Percentiles rank a stretch among this genome's conserved stretches.
Conservation (phyloP, 495 filamentous ascomycete genomes). For the Aspergillus nanangensis region DNA sequence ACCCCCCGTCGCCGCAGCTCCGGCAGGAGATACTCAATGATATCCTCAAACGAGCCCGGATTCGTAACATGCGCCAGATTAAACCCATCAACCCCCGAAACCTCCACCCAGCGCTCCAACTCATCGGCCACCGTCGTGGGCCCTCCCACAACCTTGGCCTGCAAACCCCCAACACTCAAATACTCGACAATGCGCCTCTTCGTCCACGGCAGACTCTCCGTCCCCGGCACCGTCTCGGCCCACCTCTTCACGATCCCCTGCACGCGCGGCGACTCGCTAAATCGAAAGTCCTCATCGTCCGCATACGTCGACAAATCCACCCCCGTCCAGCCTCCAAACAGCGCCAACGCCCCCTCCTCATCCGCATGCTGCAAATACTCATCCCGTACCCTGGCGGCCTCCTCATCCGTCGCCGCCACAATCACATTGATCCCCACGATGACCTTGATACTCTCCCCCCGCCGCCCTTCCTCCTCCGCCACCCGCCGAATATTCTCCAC, state of each 20-base stretch:
- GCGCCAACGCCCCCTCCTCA: conserved; percentile 51
- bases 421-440: conserved; percentile 41
- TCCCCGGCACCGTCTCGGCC: conserved; percentile 27
- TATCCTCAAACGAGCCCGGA: conserved; percentile 53
- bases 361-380: conserved; percentile 49
- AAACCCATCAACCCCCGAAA: conserved; percentile 47
- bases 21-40: conserved; percentile 49
- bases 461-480: conserved; percentile 39
- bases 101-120: conserved; percentile 42
- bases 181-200: conserved; percentile 51
- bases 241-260: conserved; percentile 22
- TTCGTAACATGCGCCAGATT: conserved; percentile 51
- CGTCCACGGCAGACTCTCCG: conserved; percentile 48
- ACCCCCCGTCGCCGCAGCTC: conserved; percentile 46
- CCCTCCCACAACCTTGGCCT: conserved; percentile 43
- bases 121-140: conserved; percentile 45
- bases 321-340: conserved; percentile 62
- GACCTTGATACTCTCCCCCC: conserved; percentile 49
- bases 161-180: conserved; percentile 47
- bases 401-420: conserved; percentile 49
- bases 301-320: conserved; percentile 49
- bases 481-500: conserved; percentile 49
- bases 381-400: conserved; percentile 45
- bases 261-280: conserved; percentile 20
- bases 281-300: conserved; percentile 51